Percentiles rank a stretch among this genome's conserved stretches.
Evolutionary conservation across 257 asterid genomes (phyloP).

Genomic region (Prunella vulgaris): DNA sequence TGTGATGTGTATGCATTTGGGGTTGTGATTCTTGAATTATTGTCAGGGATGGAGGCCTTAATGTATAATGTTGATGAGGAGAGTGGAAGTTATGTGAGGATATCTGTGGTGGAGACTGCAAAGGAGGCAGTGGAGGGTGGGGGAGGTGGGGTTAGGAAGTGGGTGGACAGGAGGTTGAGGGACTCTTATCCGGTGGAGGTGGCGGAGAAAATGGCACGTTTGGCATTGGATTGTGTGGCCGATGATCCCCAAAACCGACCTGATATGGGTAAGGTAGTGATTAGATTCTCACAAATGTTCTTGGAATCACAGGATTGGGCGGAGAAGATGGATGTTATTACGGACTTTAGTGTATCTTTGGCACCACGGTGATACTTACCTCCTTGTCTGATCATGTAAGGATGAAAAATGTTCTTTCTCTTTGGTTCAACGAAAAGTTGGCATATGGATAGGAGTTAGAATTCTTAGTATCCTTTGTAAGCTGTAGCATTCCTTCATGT

Average conservation of each 20-base stretch:
- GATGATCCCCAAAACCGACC: slow-evolving; percentile 69
- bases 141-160: slow-evolving; percentile 35
- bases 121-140: slow-evolving; percentile 56
- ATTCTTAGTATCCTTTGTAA: background rate
- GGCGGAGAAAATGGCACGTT: slow-evolving; percentile 56
- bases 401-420: background rate
- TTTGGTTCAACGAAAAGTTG: background rate
- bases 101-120: slow-evolving; percentile 72
- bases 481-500: background rate
- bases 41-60: slow-evolving; percentile 84
- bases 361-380: slow-evolving; percentile 37
- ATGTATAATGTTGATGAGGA: slow-evolving; percentile 54
- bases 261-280: slow-evolving; percentile 71
- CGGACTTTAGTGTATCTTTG: slow-evolving; percentile 43
- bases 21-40: slow-evolving; percentile 73
- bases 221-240: slow-evolving; percentile 67
- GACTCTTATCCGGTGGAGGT: slow-evolving; percentile 89
- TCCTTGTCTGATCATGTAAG: background rate
- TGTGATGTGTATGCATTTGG: slow-evolving; percentile 87
- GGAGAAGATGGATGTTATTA: slow-evolving; percentile 36
- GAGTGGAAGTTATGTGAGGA: slow-evolving; percentile 53
- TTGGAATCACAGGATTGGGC: slow-evolving; percentile 83
- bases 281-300: slow-evolving; percentile 61
- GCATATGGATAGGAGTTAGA: background rate
- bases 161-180: slow-evolving; percentile 60